Base-by-base conservation (phyloP, 2,329 filamentous ascomycete species). In the Diplodia scrobiculata region DNA sequence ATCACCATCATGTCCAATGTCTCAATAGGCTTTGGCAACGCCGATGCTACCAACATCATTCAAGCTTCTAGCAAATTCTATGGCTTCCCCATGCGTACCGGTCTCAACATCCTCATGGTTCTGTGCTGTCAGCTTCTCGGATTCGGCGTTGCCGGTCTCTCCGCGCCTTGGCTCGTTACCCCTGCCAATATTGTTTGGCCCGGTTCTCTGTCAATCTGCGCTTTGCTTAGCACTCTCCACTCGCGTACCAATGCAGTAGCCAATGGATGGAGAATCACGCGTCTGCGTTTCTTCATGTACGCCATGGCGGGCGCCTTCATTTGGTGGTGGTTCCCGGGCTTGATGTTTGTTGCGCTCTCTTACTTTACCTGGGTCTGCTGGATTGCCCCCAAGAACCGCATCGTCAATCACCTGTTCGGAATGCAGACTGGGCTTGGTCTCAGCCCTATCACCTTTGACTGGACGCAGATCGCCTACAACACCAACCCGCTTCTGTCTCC, bases 11-110 rank as follows among this genome's bases (percentile, higher is more conserved):
- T 88, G 86, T 86, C 85, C 1, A 87, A 87, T 73, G 85, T 86
- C 71, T 77, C 84, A 5, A 74, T 73, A 38, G 71, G 72, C 13
- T 74, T 73, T 45, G 71, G 72, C n/a, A 71, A 75, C 5, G 87
- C 89, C 3, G 92, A 92, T 71, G 88, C 89, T 0, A 91, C 89
- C 0, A 89, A 92, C 70, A 88, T 91, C 34, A 84, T 92, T 52
- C 80, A 91, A 1, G 89, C 89, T 0, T 89, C 91, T 76, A 78
- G 86, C 19, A 83, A 88, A 19, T 92, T 91, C 72, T 92, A 92
- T 74, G 81, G 88, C 67, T 5, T 73, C 60, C 69, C 68, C 9
- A 68, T 71, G 45, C 54, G 53, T 19, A 38, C 65, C 11, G 70
- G 65, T 10, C 73, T 73, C 59, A 69, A 71, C 53, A 63, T 73